Evolutionary conservation across 2,329 filamentous ascomycete genomes (phyloP), one percentile per base, ranked within the genome.

Genomic region (Albophoma yamanashiensis): DNA sequence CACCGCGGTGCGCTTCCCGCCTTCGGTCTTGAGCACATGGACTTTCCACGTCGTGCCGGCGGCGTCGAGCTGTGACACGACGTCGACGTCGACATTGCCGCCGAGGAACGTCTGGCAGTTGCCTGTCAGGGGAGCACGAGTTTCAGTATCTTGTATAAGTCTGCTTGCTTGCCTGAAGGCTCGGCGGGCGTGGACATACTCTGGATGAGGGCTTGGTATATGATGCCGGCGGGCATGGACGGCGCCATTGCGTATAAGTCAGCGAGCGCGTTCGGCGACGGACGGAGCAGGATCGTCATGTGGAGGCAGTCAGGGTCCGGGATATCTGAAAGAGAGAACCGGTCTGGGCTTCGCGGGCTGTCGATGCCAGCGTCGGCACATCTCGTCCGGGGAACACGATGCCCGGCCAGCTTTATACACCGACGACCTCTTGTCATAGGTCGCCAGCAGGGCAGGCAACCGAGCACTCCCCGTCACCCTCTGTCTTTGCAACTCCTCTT

Each of bases 91-190:
- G 25, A 63, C 64, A 34, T 68, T 60, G 56, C 60, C 61, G 36
- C 66, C 69, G 34, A 67, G 56, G 43, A 69, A 64, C 59, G 64
- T 61, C 38, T 62, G 62, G 52, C 68, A 70, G 61, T 73, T 73
- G 52, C 61, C 69, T 73, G 25, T n/a, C 36, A 25, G 27, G 22
- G 34, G 7, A 27, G 1, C 11, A 20, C 50, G 11, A 25, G 15
- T n/a, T 25, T 47, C 14, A 56, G 55, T 15, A 56, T n/a, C n/a
- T 22, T 3, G n/a, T 17, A 17, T 31, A 12, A 31, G 25, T 8
- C 45, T 50, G 45, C 45, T 31, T 17, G 25, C 14, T 31, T 8
- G 22, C 20, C 36, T 25, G 34, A 8, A 14, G 14, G 22, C 9
- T 40, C 25, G 14, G 15, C 2, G 6, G 40, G 11, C 36, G 36